These are phyloP conservation scores for Arabidopsis lyrata DNA, from an alignment of 441 rosid genomes.

Conservation along the genomic window DNA sequence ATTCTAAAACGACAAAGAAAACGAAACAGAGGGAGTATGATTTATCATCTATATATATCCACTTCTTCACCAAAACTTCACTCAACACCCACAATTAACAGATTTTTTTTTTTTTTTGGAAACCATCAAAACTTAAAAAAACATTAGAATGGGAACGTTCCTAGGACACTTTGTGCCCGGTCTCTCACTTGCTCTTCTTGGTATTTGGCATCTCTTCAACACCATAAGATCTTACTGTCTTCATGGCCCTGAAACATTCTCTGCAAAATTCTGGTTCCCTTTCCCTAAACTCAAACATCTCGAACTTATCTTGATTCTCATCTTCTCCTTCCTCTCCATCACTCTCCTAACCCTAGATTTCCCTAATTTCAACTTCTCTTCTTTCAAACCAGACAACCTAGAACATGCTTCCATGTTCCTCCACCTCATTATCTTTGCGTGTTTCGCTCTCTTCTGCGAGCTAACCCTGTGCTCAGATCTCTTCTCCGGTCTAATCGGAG, in stretches of 20 bases:
- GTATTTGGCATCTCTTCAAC: slow-evolving; percentile 82
- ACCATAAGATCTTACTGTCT: slow-evolving; percentile 65
- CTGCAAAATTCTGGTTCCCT: slow-evolving; percentile 62
- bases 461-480: slow-evolving; percentile 52
- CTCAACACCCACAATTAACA: slow-evolving; percentile 1
- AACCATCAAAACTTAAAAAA: slow-evolving; percentile 1
- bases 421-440: slow-evolving; percentile 76
- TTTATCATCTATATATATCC: slow-evolving; percentile 1
- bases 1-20: no score
- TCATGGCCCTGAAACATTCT: slow-evolving; percentile 56
- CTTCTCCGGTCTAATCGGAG: slow-evolving; percentile 58
- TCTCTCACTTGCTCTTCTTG: slow-evolving; percentile 69
- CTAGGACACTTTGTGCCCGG: slow-evolving; percentile 78
- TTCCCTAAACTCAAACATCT: slow-evolving; percentile 58
- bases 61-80: slow-evolving; percentile 5
- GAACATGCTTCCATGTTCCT: slow-evolving; percentile 88
- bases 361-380: slow-evolving; percentile 55
- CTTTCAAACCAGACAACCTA: slow-evolving; percentile 63
- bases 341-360: slow-evolving; percentile 63
- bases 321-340: slow-evolving; percentile 66
- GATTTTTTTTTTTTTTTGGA: neutral
- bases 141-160: slow-evolving; percentile 69
- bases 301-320: slow-evolving; percentile 61
- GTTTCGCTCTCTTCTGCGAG: slow-evolving; percentile 69
- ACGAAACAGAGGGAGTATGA: no score